Conservation (phyloP, 192 early-diverging fungal species). For the Gaertneriomyces sp. region DNA sequence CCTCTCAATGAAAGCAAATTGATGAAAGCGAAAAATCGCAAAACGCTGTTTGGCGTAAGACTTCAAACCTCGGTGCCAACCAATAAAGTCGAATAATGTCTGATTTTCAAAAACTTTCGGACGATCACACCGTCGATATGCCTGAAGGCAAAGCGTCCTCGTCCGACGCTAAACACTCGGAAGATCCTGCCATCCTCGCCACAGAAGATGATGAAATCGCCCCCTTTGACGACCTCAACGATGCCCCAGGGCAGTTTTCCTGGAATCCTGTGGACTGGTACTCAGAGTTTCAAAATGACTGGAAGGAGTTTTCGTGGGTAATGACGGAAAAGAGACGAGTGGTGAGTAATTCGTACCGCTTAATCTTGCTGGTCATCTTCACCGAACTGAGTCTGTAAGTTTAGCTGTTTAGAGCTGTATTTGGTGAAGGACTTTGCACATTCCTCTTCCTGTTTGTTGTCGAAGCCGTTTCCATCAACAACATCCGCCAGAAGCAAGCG, state of each 20-base stretch:
- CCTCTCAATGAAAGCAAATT: too few species aligned
- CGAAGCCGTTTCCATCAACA: constrained; percentile 51
- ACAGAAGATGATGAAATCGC: constrained; percentile 21
- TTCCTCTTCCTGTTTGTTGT: constrained; percentile 62
- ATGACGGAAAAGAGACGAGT: constrained; percentile 57
- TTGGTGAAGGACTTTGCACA: constrained; percentile 57
- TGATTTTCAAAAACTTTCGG: too few species aligned
- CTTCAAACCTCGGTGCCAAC: too few species aligned
- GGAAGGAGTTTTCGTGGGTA: constrained; percentile 40
- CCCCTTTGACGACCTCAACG: constrained; percentile 26
- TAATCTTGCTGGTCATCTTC: too few species aligned
- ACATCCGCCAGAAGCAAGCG: constrained; percentile 45
- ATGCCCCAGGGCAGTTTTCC: constrained; percentile 38
- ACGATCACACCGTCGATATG: too few species aligned
- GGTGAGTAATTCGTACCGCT: constrained; percentile 27
- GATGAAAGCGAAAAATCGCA: too few species aligned
- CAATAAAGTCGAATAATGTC: too few species aligned
- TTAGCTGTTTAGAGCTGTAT: constrained; percentile 53
- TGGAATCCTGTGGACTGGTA: constrained; percentile 56
- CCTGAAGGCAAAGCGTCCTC: too few species aligned
- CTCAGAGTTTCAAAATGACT: constrained; percentile 45
- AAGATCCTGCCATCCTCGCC: background rate
- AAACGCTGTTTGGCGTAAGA: too few species aligned
- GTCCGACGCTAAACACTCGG: too few species aligned
- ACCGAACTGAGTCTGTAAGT: background rate